Evolutionary conservation across 192 early-diverging fungal genomes (phyloP), one percentile per base, ranked within the genome.

Genomic region (Linnemannia elongata): DNA sequence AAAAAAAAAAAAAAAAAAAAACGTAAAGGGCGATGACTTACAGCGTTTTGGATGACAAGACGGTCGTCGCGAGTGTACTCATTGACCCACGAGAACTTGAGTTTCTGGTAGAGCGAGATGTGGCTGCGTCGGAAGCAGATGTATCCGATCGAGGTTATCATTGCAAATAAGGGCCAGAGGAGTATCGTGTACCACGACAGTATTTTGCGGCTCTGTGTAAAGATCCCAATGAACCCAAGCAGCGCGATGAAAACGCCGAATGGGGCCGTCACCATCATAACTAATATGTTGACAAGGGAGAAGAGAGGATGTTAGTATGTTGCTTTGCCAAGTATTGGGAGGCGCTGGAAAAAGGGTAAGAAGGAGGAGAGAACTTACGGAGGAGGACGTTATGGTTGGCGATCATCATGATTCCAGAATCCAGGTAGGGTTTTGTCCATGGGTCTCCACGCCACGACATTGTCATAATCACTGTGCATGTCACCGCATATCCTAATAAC

Each of bases 61-160:
- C 83, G 83, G 27, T 85, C 83, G 22, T 85, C 74, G 54, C 83
- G 83, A 3, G 83, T 63, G 52, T 76, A 85, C 39, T 80, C 83
- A 47, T 80, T 85, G 69, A 85, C 80, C 83, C 83, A 85, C 4
- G 83, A 85, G 52, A 72, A 80, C 83, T 85, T 85, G 38, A 85
- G 78, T 30, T 72, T 85, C 30, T 76, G 78, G 22, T 85, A 80
- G n/a, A 85, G 45, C 2, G 73, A 54, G 5, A 78, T 41, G 47
- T 85, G 73, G 8, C 63, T 68, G 35, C 76, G 52, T 6, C 90
- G 87, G 69, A 88, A 92, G 30, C 88, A 63, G 7, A 87, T 82
- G 36, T 92, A 92, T 1, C 91, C 91, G 49, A 92, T 79, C 17
- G 91, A 80, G 12, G 90, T 88, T 42, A 92, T 88, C 44, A 90